Conservation (phyloP, 1,284 basidiomycete genomes). For the Fistulina hepatica region DNA sequence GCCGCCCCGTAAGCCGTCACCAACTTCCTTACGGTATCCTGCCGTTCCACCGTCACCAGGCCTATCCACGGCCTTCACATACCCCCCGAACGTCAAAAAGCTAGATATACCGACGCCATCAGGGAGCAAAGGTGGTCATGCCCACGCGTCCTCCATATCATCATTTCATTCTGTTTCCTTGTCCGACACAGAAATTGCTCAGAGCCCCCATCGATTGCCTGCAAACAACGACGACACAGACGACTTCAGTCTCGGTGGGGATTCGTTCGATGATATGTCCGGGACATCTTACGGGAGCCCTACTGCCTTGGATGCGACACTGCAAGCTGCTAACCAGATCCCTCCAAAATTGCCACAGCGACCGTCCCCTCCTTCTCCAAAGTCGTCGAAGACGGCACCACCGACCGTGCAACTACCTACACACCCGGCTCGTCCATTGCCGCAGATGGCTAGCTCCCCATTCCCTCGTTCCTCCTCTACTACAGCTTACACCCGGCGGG, state of each 20-base stretch:
- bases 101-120: slow-evolving; percentile 27
- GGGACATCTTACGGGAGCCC: slow-evolving; percentile 12
- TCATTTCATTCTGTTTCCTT: slow-evolving; percentile 75
- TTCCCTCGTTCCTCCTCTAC: slow-evolving; percentile 14
- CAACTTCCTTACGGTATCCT: slow-evolving; percentile 34
- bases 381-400: slow-evolving; percentile 13
- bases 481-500: slow-evolving; percentile 18
- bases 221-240: slow-evolving; percentile 32
- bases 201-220: slow-evolving; percentile 22
- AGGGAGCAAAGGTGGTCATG: slow-evolving; percentile 37
- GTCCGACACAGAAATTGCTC: slow-evolving; percentile 43
- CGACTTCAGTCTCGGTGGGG: slow-evolving; percentile 42
- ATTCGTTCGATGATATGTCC: slow-evolving; percentile 63
- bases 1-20: slow-evolving; percentile 54
- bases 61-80: slow-evolving; percentile 43
- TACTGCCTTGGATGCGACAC: slow-evolving; percentile 12
- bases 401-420: slow-evolving; percentile 13
- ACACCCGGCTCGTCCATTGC: slow-evolving; percentile 17
- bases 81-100: slow-evolving; percentile 41
- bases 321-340: no score
- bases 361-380: slow-evolving; percentile 24
- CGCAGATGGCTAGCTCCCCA: slow-evolving; percentile 20
- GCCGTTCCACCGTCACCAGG: slow-evolving; percentile 16
- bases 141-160: slow-evolving; percentile 57
- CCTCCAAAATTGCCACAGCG: slow-evolving; percentile 50